Base-by-base conservation (phyloP, 2,329 filamentous ascomycete species). In the Apiospora rasikravindrae region DNA sequence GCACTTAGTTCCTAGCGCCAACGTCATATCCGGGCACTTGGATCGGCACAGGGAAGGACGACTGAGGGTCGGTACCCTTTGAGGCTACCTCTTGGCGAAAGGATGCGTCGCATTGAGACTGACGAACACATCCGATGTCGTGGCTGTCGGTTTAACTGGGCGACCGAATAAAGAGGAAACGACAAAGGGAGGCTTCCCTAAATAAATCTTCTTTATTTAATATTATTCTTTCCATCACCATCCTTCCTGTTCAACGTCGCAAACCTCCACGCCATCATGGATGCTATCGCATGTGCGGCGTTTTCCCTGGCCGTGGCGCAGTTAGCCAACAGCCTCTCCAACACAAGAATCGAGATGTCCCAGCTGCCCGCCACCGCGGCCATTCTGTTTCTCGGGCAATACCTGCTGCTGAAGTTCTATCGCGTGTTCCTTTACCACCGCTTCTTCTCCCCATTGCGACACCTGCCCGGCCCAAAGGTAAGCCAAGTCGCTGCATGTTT, bases 381-480 rank as follows among this genome's bases (percentile, higher is more conserved):
- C n/a, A n/a, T 26, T n/a, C 37, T 73, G 0, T 26, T 76, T 22
- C 26, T 73, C 14, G 11, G 71, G 13, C 75, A 78, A 26, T 77
- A 78, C 67, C n/a, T 74, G 16, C 2, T 79, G 6, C 40, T 79
- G 70, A 78, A 80, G 53, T 45, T 76, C 6, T 85, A 84, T 74
- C 76, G 77, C 19, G 71, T 82, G 51, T 78, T 85, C 71, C 73
- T 87, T 33, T 86, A 85, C 71, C 85, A 85, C 4, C 79, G 80
- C 68, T 80, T 81, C 71, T 71, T 85, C 66, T 87, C 85, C 0
- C 82, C 84, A 0, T 77, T 86, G n/a, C 80, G 84, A 19, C 77
- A 84, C 69, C 74, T 87, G 1, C 85, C 85, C 0, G 84, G 84
- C 0, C 85, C 85, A 22, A 83, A 80, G 76, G 84, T 85, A 77